Base-by-base conservation (phyloP, 2,329 filamentous ascomycete species). In the Pseudopithomyces chartarum region DNA sequence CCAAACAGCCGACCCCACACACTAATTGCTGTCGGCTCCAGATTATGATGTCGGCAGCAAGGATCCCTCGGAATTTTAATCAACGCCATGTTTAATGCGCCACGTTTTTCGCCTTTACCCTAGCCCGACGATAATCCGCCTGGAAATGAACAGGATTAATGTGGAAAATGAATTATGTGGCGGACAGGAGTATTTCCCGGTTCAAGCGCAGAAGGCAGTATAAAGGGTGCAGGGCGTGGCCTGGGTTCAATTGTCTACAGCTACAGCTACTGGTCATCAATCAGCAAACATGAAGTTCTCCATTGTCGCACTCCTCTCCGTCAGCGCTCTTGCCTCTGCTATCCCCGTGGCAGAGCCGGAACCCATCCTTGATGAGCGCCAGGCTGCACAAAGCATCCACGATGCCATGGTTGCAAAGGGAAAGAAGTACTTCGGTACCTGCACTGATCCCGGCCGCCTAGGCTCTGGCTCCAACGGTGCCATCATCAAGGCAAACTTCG, bases 371-470 rank as follows among this genome's bases (percentile, higher is more conserved):
- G 62, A 65, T 39, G 59, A 64, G 38, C 72, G 72, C 44, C 71
- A 75, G 57, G 71, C 71, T 36, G 62, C 71, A 3, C 62, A 74
- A 58, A 86, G 83, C 76, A 80, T 89, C 63, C 78, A 88, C 70
- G 73, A 73, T 52, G 78, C 83, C 22, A 84, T 89, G 75, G 82
- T 84, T 67, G 81, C 82, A 53, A 84, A 86, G 71, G 87, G 87
- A 61, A 90, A 88, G 78, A 80, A 84, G 63, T 90, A 90, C 77
- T 87, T 84, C 54, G 88, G 88, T 63, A 84, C 82, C 15, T 80
- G 77, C 64, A 79, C 83, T 1, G 87, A 90, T 67, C 80, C 84
- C 63, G 76, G 75, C 59, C 81, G 79, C 10, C 79, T 90, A 15
- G 79, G 73, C 52, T 69, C 77, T 13, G 80, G 79, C 55, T 79